phyloP scores from a whole-genome alignment of 1,284 basidiomycete genomes.

The Pterulicium gracile region DNA sequence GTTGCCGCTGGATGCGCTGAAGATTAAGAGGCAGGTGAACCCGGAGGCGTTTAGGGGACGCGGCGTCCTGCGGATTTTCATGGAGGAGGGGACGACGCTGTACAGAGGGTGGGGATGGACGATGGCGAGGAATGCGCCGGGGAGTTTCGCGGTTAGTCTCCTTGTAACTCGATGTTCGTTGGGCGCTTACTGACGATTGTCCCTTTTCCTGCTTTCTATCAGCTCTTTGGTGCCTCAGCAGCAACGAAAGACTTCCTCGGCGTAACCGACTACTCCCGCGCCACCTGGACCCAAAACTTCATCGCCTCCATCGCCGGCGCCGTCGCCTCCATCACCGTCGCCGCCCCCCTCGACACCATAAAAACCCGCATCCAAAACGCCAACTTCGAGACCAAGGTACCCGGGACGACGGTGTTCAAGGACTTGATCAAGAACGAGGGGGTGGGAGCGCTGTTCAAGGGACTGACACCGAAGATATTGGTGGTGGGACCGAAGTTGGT shows the following conservation, averaged over 20 bases:
- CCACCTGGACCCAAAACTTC: constrained; percentile 95
- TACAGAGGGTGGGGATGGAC: constrained; percentile 99
- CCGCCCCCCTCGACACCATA: constrained; percentile 92
- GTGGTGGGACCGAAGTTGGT: constrained; percentile 98
- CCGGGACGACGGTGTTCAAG: constrained; percentile 78
- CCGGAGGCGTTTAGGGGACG: constrained; percentile 92
- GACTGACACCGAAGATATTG: constrained; percentile 90
- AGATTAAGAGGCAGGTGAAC: constrained; percentile 98
- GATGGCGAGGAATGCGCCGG: constrained; percentile 94
- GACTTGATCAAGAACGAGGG: constrained; percentile 91
- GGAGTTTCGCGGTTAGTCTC: constrained; percentile 78
- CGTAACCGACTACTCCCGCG: constrained; percentile 81
- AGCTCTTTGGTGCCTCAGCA: constrained; percentile 96
- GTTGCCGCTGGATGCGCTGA: constrained; percentile 90
- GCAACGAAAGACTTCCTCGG: constrained; percentile 93
- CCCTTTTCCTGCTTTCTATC: neutral
- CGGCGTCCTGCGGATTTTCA: constrained; percentile 81
- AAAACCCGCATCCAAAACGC: constrained; percentile 98
- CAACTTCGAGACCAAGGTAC: constrained; percentile 90
- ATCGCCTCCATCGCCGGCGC: constrained; percentile 91
- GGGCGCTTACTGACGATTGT: neutral
- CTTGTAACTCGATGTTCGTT: constrained; percentile 1
- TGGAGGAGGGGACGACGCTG: constrained; percentile 85
- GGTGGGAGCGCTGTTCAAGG: constrained; percentile 87
- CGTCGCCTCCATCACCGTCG: constrained; percentile 91